phyloP scores from a whole-genome alignment of 140 eudicot genomes.

The Bidens hawaiensis region DNA sequence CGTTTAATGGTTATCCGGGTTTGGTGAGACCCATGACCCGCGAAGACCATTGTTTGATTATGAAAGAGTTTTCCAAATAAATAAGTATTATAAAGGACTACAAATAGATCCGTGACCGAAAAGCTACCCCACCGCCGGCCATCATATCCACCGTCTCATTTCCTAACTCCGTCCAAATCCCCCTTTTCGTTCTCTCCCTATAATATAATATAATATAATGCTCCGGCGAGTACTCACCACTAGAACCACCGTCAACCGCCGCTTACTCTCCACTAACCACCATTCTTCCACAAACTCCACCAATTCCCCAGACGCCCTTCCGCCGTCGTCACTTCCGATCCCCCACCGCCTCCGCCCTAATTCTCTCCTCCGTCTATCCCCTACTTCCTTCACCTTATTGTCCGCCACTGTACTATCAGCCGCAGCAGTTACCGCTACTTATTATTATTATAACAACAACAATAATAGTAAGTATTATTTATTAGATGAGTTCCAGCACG shows the following conservation, averaged over 20 bases:
- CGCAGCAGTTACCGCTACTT: constrained; percentile 7
- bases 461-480: constrained; percentile 11
- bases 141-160: constrained; percentile 12
- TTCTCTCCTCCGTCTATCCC: constrained; percentile 10
- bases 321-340: constrained; percentile 24
- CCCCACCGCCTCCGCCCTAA: constrained; percentile 20
- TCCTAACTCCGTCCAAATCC: constrained; percentile 9
- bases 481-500: constrained; percentile 33
- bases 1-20: too few relatives aligned
- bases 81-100: too few relatives aligned
- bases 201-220: too few relatives aligned
- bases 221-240: constrained; percentile 21
- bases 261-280: constrained; percentile 11
- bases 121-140: constrained; percentile 18
- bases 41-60: too few relatives aligned
- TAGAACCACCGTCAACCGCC: constrained; percentile 20
- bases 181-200: not conserved
- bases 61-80: too few relatives aligned
- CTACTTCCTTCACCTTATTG: constrained; percentile 7
- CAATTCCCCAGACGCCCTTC: constrained; percentile 11
- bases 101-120: constrained; percentile 17
- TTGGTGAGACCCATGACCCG: too few relatives aligned
- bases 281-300: constrained; percentile 7
- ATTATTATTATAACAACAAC: not conserved
- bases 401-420: constrained; percentile 19